A percentile compares a stretch with the other conserved stretches of the same genome.
These are phyloP conservation scores for Lodderomyces pseudojiufengensis DNA, from an alignment of 1,139 yeast species.

Conservation along the genomic window DNA sequence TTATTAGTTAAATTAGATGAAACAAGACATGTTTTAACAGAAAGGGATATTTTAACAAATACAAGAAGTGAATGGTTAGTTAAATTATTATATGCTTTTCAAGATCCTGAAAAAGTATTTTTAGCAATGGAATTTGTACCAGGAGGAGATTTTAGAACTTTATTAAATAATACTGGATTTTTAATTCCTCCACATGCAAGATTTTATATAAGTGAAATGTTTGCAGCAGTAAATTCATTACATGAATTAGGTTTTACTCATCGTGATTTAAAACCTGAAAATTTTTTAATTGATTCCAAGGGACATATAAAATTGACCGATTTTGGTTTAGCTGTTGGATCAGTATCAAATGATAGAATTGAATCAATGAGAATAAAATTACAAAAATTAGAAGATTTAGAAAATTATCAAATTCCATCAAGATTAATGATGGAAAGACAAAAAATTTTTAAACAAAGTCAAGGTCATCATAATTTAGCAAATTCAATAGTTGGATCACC, in stretches of 20 bases:
- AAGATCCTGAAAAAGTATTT: slow-evolving; percentile 84
- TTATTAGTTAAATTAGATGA: slow-evolving; percentile 86
- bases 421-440: slow-evolving; percentile 86
- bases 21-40: slow-evolving; percentile 92
- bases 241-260: slow-evolving; percentile 96
- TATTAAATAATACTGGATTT: slow-evolving; percentile 88
- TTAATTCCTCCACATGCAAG: slow-evolving; percentile 94
- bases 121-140: slow-evolving; percentile 99
- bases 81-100: slow-evolving; percentile 89
- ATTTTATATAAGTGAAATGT: slow-evolving; percentile 94
- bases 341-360: slow-evolving; percentile 87
- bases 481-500: slow-evolving; percentile 97
- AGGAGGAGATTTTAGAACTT: slow-evolving; percentile 96
- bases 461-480: slow-evolving; percentile 68
- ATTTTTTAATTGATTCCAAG: slow-evolving; percentile 86
- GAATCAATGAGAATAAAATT: slow-evolving; percentile 88
- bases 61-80: slow-evolving; percentile 97
- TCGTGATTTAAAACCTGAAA: slow-evolving; percentile 96
- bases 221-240: slow-evolving; percentile 85
- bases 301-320: slow-evolving; percentile 98
- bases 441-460: slow-evolving; percentile 71
- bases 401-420: slow-evolving; percentile 66
- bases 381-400: slow-evolving; percentile 67
- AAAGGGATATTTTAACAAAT: slow-evolving; percentile 91
- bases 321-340: slow-evolving; percentile 96